Conservation (phyloP, 495 filamentous ascomycete genomes). For the Hypoxylon crocopeplum region DNA sequence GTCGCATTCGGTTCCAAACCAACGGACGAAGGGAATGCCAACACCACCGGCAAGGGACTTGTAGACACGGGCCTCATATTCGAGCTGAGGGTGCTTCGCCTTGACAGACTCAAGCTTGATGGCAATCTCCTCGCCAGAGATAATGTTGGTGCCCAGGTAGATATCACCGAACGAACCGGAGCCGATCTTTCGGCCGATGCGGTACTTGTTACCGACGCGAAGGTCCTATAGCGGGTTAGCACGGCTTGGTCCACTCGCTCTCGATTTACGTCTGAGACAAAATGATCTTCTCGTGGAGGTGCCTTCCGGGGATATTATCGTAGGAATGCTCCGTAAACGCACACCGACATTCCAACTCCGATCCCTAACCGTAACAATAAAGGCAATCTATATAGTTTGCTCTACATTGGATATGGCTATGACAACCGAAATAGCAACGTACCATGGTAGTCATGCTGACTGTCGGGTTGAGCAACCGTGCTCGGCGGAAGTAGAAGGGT, state of each 20-base stretch:
- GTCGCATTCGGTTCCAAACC: slow-evolving; percentile 99
- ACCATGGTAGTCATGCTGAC: slow-evolving; percentile 60
- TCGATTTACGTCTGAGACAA: neutral
- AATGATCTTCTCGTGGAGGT: neutral
- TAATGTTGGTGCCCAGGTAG: slow-evolving; percentile 99
- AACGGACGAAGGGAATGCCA: slow-evolving; percentile 98
- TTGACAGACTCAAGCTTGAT: slow-evolving; percentile 99
- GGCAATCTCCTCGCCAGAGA: slow-evolving; percentile 99
- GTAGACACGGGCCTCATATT: slow-evolving; percentile 99
- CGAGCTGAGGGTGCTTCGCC: slow-evolving; percentile 98
- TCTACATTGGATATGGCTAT: neutral
- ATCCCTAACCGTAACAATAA: slow-evolving; percentile 1
- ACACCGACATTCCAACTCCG: slow-evolving; percentile 34
- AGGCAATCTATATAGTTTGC: neutral
- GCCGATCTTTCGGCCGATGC: slow-evolving; percentile 99
- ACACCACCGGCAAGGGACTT: slow-evolving; percentile 98
- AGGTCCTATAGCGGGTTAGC: slow-evolving; percentile 74
- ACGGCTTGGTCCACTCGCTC: neutral
- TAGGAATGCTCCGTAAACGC: slow-evolving; percentile 11
- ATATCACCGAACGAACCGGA: slow-evolving; percentile 99
- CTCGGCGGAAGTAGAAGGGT: slow-evolving; percentile 6
- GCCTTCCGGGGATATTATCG: neutral
- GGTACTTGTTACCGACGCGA: slow-evolving; percentile 99
- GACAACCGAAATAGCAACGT: slow-evolving; percentile 33
- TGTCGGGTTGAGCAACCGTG: slow-evolving; percentile 23